Evolutionary conservation across 768 basidiomycete species (phyloP).

Genomic region (Strobilomyces dryophilus): DNA sequence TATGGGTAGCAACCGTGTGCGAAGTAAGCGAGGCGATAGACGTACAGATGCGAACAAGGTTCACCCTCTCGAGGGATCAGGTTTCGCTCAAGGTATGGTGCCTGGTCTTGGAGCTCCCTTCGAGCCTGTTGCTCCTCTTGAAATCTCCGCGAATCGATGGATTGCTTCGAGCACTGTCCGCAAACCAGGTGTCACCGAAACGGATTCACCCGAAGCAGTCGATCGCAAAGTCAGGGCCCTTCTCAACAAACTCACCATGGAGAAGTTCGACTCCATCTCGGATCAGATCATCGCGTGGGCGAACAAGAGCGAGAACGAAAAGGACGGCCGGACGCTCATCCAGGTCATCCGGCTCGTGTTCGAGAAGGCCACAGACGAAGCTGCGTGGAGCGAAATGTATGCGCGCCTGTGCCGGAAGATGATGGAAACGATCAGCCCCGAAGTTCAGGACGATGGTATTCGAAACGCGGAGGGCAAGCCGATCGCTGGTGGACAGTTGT

Average conservation of each 20-base stretch:
- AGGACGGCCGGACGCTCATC: conserved; percentile 89
- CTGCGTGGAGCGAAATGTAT: conserved; percentile 96
- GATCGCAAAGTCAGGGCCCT: conserved; percentile 90
- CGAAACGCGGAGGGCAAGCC: conserved; percentile 77
- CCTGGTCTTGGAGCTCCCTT: conserved; percentile 31
- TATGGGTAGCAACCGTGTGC: conserved; percentile 53
- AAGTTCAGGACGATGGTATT: conserved; percentile 87
- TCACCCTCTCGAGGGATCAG: conserved; percentile 30
- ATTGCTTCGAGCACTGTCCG: conserved; percentile 46
- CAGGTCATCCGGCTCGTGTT: conserved; percentile 96
- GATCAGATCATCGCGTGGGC: conserved; percentile 95
- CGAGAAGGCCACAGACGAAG: conserved; percentile 96
- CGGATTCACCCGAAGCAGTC: conserved; percentile 77
- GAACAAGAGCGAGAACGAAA: conserved; percentile 89
- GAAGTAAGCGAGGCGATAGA: conserved; percentile 83
- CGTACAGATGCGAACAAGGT: conserved; percentile 55
- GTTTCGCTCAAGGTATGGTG: conserved; percentile 30
- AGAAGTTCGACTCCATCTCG: conserved; percentile 94
- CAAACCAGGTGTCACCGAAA: conserved; percentile 37
- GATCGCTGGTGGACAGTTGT: conserved; percentile 90
- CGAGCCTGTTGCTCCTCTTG: conserved; percentile 77
- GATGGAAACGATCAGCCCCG: conserved; percentile 87
- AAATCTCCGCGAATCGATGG: conserved; percentile 83
- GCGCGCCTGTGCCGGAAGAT: conserved; percentile 92
- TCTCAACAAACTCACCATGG: conserved; percentile 95